phyloP scores from a whole-genome alignment of 2,329 filamentous ascomycete species.

The Ophiocordyceps camponoti-saundersi region DNA sequence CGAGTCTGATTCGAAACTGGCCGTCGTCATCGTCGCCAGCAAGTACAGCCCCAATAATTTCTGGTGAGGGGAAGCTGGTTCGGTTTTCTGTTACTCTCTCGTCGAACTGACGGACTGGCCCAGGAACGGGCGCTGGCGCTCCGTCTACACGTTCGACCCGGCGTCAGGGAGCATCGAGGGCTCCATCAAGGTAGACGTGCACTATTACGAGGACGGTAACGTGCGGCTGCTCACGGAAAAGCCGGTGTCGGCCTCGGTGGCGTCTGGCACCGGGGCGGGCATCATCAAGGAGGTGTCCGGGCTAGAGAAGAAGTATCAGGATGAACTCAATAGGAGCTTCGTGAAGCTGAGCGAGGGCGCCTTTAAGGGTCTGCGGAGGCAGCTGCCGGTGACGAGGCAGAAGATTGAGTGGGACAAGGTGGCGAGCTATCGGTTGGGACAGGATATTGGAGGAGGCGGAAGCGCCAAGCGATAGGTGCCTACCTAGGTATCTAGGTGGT shows the following conservation, averaged over 20 bases:
- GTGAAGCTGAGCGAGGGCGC: conserved; percentile 77
- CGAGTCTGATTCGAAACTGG: conserved; percentile 57
- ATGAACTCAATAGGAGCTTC: conserved; percentile 87
- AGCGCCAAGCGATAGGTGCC: conserved; percentile 32
- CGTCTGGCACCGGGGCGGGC: conserved; percentile 45
- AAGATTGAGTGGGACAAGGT: conserved; percentile 99
- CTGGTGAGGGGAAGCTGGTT: conserved; percentile 42
- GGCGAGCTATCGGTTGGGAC: conserved; percentile 71
- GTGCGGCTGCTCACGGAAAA: conserved; percentile 87
- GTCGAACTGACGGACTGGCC: neutral
- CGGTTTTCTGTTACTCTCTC: neutral
- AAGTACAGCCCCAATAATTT: conserved; percentile 98
- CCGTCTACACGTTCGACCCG: conserved; percentile 64
- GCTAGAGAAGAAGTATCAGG: conserved; percentile 84
- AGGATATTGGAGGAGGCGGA: conserved; percentile 54
- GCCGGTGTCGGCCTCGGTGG: conserved; percentile 43
- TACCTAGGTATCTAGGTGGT: neutral
- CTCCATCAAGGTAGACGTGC: conserved; percentile 80
- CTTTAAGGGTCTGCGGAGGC: conserved; percentile 83
- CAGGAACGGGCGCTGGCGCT: conserved; percentile 94
- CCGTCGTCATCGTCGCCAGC: conserved; percentile 76
- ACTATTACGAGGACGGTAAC: conserved; percentile 99
- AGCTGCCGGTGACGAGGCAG: conserved; percentile 89
- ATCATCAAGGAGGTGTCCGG: conserved; percentile 63
- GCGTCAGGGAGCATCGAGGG: conserved; percentile 54